Evolutionary conservation across 805 yeast species (phyloP).

Genomic region (Yamadazyma paraphyllophila): DNA sequence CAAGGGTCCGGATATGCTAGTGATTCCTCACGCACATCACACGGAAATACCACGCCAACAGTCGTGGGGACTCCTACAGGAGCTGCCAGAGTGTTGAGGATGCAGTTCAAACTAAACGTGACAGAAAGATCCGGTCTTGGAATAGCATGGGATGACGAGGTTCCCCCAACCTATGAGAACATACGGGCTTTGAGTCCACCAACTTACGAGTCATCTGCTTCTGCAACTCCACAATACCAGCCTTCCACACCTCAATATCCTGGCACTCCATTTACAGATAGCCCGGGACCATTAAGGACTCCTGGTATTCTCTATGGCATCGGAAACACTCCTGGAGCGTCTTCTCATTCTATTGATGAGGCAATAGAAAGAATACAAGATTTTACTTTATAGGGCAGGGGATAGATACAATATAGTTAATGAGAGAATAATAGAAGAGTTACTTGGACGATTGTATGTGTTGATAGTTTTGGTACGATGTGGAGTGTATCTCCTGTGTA

Average conservation of each 20-base stretch:
- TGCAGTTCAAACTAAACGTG: constrained; percentile 84
- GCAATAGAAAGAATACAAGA: constrained; percentile 37
- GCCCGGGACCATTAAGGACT: constrained; percentile 21
- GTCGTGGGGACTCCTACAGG: constrained; percentile 80
- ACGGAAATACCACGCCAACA: constrained; percentile 2
- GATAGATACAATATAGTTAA: background rate
- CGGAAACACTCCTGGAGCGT: constrained; percentile 39
- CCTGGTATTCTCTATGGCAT: constrained; percentile 44
- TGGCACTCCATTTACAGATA: constrained; percentile 7
- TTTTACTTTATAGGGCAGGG: constrained; percentile 12
- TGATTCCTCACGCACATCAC: background rate
- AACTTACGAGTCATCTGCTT: constrained; percentile 45
- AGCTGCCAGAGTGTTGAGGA: constrained; percentile 87
- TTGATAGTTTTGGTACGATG: no score
- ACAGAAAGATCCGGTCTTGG: constrained; percentile 95
- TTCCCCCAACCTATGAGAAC: constrained; percentile 92
- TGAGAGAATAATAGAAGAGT: no score
- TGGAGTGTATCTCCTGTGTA: no score
- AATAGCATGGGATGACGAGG: constrained; percentile 98
- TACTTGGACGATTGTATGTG: no score
- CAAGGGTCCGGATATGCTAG: constrained; percentile 5
- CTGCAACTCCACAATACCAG: constrained; percentile 22
- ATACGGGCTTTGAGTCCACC: constrained; percentile 87
- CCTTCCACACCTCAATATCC: constrained; percentile 11
- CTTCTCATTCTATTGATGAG: constrained; percentile 16